Percentiles rank a stretch among this genome's conserved stretches.
These are phyloP conservation scores for Nymphaea thermarum DNA, from an alignment of 164 flowering plant species.

Conservation along the genomic window DNA sequence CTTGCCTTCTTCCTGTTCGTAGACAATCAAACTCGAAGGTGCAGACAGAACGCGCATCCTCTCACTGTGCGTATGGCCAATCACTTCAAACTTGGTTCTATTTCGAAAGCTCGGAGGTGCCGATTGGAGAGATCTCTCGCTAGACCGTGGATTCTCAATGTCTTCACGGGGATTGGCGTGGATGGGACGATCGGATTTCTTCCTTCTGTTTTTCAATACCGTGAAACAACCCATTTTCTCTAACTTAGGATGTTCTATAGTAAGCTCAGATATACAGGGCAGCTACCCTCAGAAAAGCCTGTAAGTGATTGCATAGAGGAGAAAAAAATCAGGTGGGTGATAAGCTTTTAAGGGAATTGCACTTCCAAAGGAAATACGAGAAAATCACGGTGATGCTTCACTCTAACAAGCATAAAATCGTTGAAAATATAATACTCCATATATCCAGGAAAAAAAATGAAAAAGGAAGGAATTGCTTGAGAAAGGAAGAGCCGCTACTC, in stretches of 20 bases:
- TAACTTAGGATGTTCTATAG: neutral
- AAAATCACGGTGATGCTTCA: neutral
- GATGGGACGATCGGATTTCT: constrained; percentile 34
- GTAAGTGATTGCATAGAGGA: neutral
- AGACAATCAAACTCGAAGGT: constrained; percentile 60
- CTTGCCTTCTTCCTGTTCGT: constrained; percentile 56
- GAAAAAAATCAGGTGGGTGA: neutral
- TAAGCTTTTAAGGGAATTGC: neutral
- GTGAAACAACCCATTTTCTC: constrained; percentile 79
- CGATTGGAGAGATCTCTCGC: constrained; percentile 61
- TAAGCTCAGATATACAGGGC: neutral
- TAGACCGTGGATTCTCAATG: constrained; percentile 45
- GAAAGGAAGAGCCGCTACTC: no score
- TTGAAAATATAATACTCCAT: neutral
- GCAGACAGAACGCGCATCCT: constrained; percentile 77
- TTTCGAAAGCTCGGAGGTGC: constrained; percentile 90
- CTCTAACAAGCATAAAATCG: neutral
- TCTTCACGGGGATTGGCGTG: constrained; percentile 22
- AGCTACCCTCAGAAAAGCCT: neutral
- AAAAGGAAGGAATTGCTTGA: no score
- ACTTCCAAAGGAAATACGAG: neutral
- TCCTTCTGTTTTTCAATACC: constrained; percentile 69
- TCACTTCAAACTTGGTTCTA: constrained; percentile 36
- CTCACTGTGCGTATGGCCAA: constrained; percentile 14
- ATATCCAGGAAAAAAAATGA: no score